These are phyloP conservation scores for Hypoxylon sp. DNA, from an alignment of 2,329 filamentous ascomycete genomes.

Conservation along the genomic window DNA sequence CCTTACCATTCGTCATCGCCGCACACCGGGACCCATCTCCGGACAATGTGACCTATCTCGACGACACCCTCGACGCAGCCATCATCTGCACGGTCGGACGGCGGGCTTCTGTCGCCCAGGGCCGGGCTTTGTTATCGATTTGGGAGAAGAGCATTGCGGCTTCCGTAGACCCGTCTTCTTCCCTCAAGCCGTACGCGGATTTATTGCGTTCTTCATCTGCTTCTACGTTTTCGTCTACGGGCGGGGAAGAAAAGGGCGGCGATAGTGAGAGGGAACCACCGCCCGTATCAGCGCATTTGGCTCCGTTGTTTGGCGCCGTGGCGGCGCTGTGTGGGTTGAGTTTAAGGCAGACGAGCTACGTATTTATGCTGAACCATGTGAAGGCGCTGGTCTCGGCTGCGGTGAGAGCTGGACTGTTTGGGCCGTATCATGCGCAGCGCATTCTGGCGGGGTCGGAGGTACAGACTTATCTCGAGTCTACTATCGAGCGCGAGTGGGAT, in stretches of 20 bases:
- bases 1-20: conserved; percentile 81
- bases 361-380: conserved; percentile 83
- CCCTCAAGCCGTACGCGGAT: conserved; percentile 41
- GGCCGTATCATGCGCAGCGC: conserved; percentile 84
- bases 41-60: conserved; percentile 67
- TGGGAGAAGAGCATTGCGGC: conserved; percentile 80
- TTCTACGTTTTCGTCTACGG: conserved; percentile 10
- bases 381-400: conserved; percentile 83
- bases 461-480: conserved; percentile 69
- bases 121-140: conserved; percentile 79
- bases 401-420: conserved; percentile 82
- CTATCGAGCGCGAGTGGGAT: conserved; percentile 73
- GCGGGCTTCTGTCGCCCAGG: conserved; percentile 81
- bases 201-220: conserved; percentile 41
- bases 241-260: neutral
- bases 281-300: conserved; percentile 74
- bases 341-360: conserved; percentile 76
- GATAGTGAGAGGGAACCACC: conserved; percentile 54
- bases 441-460: conserved; percentile 75
- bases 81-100: conserved; percentile 85
- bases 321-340: conserved; percentile 73
- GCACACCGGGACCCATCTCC: conserved; percentile 69
- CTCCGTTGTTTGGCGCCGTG: conserved; percentile 79
- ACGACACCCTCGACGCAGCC: conserved; percentile 83
- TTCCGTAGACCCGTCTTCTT: conserved; percentile 25